Evolutionary conservation across 2,329 filamentous ascomycete genomes (phyloP).

Genomic region (Beauveria asiatica): DNA sequence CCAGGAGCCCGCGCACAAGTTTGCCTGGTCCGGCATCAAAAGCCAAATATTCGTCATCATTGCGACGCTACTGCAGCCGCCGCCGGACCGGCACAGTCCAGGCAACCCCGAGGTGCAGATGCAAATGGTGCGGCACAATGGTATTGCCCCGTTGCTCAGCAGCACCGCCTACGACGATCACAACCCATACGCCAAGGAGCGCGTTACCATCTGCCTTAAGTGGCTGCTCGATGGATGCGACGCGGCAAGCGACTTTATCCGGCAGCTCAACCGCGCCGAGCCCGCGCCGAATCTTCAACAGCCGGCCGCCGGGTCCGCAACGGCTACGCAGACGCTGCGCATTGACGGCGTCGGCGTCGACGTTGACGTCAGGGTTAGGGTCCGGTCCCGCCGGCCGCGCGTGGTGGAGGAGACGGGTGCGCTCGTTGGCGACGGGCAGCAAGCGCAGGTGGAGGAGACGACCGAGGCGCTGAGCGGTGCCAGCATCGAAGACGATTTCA

Average conservation of each 20-base stretch:
- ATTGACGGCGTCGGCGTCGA: constrained; percentile 50
- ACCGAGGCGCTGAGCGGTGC: constrained; percentile 17
- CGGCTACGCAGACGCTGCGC: constrained; percentile 34
- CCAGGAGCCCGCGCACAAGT: constrained; percentile 56
- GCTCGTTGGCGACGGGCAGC: constrained; percentile 35
- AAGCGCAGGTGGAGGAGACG: constrained; percentile 29
- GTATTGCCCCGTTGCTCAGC: constrained; percentile 78
- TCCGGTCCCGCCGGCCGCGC: constrained; percentile 28
- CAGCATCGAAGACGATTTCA: constrained; percentile 37
- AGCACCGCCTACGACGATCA: constrained; percentile 88
- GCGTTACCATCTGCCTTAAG: constrained; percentile 81
- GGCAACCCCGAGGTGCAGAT: constrained; percentile 71
- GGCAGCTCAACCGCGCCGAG: constrained; percentile 47
- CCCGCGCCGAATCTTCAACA: constrained; percentile 31
- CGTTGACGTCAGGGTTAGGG: constrained; percentile 48
- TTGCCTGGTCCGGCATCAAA: constrained; percentile 69
- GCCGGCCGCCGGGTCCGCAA: constrained; percentile 25
- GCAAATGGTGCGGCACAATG: constrained; percentile 77
- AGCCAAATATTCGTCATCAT: constrained; percentile 87
- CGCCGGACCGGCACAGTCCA: constrained; percentile 48
- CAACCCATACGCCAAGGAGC: constrained; percentile 90
- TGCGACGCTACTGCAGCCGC: constrained; percentile 81
- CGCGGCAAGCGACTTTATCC: constrained; percentile 63
- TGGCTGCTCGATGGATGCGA: constrained; percentile 69
- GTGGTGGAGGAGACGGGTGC: constrained; percentile 23